These are phyloP conservation scores for Plenodomus lindquistii DNA, from an alignment of 2,329 filamentous ascomycete genomes.

Conservation along the genomic window DNA sequence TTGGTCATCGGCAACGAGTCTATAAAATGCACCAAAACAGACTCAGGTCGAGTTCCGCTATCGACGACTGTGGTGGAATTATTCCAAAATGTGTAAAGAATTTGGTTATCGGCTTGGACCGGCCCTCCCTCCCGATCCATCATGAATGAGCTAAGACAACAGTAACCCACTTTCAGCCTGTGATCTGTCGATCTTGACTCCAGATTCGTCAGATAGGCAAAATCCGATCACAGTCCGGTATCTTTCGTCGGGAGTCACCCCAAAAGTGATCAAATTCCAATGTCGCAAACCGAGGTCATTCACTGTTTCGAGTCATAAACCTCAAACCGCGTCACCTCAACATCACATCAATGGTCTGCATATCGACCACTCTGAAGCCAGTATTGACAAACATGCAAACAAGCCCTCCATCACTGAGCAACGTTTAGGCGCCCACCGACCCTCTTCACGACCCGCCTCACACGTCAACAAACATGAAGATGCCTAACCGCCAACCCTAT, in stretches of 20 bases:
- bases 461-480: conserved; percentile 13
- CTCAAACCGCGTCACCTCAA: conserved; percentile 4
- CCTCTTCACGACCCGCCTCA: conserved; percentile 23
- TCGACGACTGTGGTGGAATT: background rate
- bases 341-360: conserved; percentile 11
- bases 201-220: conserved; percentile 7
- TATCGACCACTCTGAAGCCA: conserved; percentile 9
- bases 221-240: conserved; percentile 4
- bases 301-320: conserved; percentile 3
- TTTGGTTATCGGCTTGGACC: background rate
- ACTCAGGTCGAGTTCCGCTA: conserved; percentile 5
- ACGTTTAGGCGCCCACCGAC: conserved; percentile 33
- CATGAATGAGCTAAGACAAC: background rate
- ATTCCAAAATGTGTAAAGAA: background rate
- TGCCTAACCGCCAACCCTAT: conserved; percentile 38
- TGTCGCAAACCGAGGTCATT: background rate
- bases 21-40: conserved; percentile 9
- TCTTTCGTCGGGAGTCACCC: conserved; percentile 1
- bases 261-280: background rate
- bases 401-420: conserved; percentile 12
- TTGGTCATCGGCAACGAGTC: conserved; percentile 9
- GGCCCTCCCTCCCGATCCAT: conserved; percentile 4
- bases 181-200: conserved; percentile 4
- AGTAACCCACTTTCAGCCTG: background rate
- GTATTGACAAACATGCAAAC: conserved; percentile 22